Evolutionary conservation across 225 moss, liverwort and hornwort genomes (phyloP).

Genomic region (Polytrichum formosum): DNA sequence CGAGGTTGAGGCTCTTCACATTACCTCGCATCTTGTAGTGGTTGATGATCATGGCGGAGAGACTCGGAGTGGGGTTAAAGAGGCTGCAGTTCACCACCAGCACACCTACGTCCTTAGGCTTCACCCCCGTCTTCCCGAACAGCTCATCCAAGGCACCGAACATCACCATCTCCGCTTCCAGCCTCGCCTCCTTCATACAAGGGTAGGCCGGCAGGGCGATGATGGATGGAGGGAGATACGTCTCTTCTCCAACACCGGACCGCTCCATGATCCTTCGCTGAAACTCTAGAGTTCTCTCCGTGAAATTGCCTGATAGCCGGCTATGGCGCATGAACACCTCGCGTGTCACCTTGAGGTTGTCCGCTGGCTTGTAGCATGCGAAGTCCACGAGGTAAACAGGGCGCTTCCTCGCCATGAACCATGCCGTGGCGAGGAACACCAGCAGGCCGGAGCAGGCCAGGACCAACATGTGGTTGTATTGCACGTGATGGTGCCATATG

Average conservation of each 20-base stretch:
- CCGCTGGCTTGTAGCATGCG: not conserved
- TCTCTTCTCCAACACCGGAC: slow-evolving; percentile 4
- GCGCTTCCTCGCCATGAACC: not conserved
- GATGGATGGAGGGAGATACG: slow-evolving; percentile 1
- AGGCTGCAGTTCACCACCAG: slow-evolving; percentile 8
- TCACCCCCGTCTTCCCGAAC: slow-evolving; percentile 12
- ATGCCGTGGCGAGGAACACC: not conserved
- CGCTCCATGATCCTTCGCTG: slow-evolving; percentile 2
- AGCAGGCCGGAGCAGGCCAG: not conserved
- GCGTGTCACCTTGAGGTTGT: slow-evolving; percentile 6
- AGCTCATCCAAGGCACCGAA: slow-evolving; percentile 10
- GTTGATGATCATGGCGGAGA: slow-evolving; percentile 12
- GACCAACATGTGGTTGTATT: not conserved
- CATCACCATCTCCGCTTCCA: slow-evolving; percentile 10
- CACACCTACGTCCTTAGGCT: slow-evolving; percentile 5
- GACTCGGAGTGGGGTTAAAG: slow-evolving; percentile 7
- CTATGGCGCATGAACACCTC: slow-evolving; percentile 2
- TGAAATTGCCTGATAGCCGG: not conserved
- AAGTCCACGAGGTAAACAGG: slow-evolving; percentile 3
- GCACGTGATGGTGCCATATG: not conserved
- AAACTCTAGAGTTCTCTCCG: slow-evolving; percentile 1
- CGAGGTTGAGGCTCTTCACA: slow-evolving; percentile 2
- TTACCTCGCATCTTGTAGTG: slow-evolving; percentile 17
- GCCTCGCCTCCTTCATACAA: slow-evolving; percentile 5
- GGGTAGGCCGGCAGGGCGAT: not conserved